Base-by-base conservation (phyloP, 106 monocot species). In the Narthecium ossifragum region DNA sequence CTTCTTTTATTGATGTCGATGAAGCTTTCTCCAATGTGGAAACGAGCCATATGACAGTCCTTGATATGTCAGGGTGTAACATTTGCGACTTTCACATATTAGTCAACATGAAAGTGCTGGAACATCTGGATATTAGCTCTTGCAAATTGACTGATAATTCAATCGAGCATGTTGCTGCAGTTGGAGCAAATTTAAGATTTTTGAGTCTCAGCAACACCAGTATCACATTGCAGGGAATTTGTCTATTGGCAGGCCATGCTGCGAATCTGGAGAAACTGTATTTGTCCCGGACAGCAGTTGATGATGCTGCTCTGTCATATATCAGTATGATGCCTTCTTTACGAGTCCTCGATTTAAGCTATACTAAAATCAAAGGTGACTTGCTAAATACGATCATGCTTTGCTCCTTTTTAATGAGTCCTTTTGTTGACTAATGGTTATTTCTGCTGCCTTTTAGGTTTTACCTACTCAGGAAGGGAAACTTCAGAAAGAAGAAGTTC, bases 51-150 rank as follows among this genome's bases (percentile, higher is more conserved):
- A 41, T 90, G 51, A 73, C 80, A 14, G 70, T 65, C 56, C 70
- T 96, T 64, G 96, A 96, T 65, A 53, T 96, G 34, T 86, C 90
- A 53, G 46, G 69, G 34, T 78, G 84, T 46, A 51, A 62, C 5
- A 45, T 81, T 34, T 64, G 54, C 50, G 72, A 56, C 26, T 81
- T 86, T 37, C 14, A 67, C 2, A 76, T 78, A 50, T 62, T 86
- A 51, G 54, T 47, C 31, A 64, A 70, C 22, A 74, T 90, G 86
- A 68, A 53, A 58, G 24, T 28, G 24, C 71, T 96, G 5, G 69
- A 84, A 66, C 75, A 87, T 64, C 66, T 96, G 60, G 70, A 83
- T 81, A 75, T 96, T 40, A 76, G 81, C 37, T 78, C 23, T 56
- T 64, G 55, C 53, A 51, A 33, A 52, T 73, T 90, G 32, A 63